Evolutionary conservation across 2,329 filamentous ascomycete species (phyloP), one percentile per base, ranked within the genome.

Genomic region (Parasarocladium wereldwijsianum): DNA sequence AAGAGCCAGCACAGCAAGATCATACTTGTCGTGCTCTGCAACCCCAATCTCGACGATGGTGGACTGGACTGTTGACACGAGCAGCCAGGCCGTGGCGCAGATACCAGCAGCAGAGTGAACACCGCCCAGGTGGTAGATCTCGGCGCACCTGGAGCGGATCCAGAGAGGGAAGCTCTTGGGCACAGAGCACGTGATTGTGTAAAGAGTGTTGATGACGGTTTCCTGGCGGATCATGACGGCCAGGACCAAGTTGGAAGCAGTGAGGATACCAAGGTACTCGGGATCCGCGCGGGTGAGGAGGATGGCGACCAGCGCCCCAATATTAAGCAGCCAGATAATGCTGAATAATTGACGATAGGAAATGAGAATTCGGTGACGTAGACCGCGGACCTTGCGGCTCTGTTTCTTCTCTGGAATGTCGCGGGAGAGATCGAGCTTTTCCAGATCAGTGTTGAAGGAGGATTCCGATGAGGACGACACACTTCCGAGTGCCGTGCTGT

Each of bases 331-430:
- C 35, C 64, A 58, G 17, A 68, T 52, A 8, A 70, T 29, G 24
- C 62, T 61, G 46, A 74, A 72, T 7, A 74, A 58, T 4, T 62
- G 58, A 14, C 69, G 60, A 40, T 74, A 74, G 16, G 63, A 53
- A 31, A 64, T 64, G 40, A 70, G 55, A 33, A 68, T 45, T 17
- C 56, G 54, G 41, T 57, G 50, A 17, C 56, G 49, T 17, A 64
- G 38, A 31, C 52, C 55, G 29, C 57, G 50, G 34, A 51, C 46
- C 5, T 50, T 51, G 22, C 55, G 54, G 3, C 44, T 38, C 16
- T 50, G 49, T 12, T 47, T 50, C 45, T 66, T 66, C 6, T 43
- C 43, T 3, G 59, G 58, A 5, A 63, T 37, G 5, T 51, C 50
- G 5, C 35, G 31, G 18, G 38, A 37, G 18, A 54, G 41, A 29